These are phyloP conservation scores for Arctium lappa DNA, from an alignment of 129 eudicot species.

Conservation along the genomic window DNA sequence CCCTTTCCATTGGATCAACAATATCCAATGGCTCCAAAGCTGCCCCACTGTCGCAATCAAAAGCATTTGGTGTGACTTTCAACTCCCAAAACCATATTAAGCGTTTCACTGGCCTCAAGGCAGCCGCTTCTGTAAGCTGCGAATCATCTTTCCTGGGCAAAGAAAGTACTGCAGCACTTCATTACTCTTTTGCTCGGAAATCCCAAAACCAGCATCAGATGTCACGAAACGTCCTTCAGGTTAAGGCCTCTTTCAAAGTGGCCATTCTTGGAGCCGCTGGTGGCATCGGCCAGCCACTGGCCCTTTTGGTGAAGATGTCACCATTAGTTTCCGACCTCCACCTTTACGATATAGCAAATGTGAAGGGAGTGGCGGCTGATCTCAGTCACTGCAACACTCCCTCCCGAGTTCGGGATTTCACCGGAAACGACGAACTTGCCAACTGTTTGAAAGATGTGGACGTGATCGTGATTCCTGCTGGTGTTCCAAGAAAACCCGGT, in stretches of 20 bases:
- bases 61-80: slow-evolving; percentile 21
- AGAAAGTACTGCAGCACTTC: slow-evolving; percentile 44
- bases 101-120: slow-evolving; percentile 59
- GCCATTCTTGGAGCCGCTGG: slow-evolving; percentile 90
- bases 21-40: slow-evolving; percentile 42
- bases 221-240: slow-evolving; percentile 26
- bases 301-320: slow-evolving; percentile 84
- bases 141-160: slow-evolving; percentile 42
- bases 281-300: slow-evolving; percentile 86
- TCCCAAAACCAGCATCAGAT: slow-evolving; percentile 29
- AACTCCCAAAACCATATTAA: slow-evolving; percentile 36
- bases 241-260: slow-evolving; percentile 78
- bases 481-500: slow-evolving; percentile 84
- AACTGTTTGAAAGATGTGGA: slow-evolving; percentile 51
- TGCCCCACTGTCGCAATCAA: slow-evolving; percentile 38
- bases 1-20: slow-evolving; percentile 49
- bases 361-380: slow-evolving; percentile 84
- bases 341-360: slow-evolving; percentile 82
- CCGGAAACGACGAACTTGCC: slow-evolving; percentile 62
- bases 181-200: slow-evolving; percentile 24
- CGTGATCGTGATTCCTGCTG: slow-evolving; percentile 83
- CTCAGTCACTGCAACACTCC: slow-evolving; percentile 95
- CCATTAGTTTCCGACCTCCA: slow-evolving; percentile 68
- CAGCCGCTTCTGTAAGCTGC: slow-evolving; percentile 26
- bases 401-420: slow-evolving; percentile 62